A percentile compares a stretch with the other conserved stretches of the same genome.
phyloP scores from a whole-genome alignment of 108 stramenopile genomes.

The Conticribra guillardii region DNA sequence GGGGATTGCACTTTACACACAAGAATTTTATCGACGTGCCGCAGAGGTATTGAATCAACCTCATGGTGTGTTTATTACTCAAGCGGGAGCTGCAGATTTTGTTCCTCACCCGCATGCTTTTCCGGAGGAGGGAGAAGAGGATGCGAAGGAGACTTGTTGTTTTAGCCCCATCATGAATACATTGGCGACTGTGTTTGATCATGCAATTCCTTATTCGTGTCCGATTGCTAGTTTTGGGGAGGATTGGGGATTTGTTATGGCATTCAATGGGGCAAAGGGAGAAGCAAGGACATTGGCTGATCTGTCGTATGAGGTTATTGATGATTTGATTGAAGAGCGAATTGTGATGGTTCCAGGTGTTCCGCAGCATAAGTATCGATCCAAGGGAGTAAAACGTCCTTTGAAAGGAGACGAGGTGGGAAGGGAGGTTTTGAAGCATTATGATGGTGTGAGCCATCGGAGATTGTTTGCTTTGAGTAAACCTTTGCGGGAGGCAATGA shows the following conservation, averaged over 20 bases:
- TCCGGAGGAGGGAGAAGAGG: conserved; percentile 35
- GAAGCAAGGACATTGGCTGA: conserved; percentile 15
- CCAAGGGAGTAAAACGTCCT: conserved; percentile 17
- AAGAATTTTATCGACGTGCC: conserved; percentile 89
- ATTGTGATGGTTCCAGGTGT: conserved; percentile 46
- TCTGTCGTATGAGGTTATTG: conserved; percentile 30
- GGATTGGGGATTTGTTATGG: conserved; percentile 93
- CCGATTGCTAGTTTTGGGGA: conserved; percentile 87
- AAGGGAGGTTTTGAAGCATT: conserved; percentile 64
- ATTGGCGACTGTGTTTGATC: conserved; percentile 69
- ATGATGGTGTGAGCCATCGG: conserved; percentile 80
- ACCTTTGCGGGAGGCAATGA: conserved; percentile 72
- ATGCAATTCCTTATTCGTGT: conserved; percentile 77
- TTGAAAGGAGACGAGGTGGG: conserved; percentile 35
- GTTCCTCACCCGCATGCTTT: conserved; percentile 51
- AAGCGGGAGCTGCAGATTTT: conserved; percentile 69
- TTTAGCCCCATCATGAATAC: conserved; percentile 82
- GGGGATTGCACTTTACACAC: conserved; percentile 89
- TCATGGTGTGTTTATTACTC: conserved; percentile 85
- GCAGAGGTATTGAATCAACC: conserved; percentile 41
- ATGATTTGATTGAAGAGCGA: conserved; percentile 52
- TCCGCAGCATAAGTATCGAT: conserved; percentile 32
- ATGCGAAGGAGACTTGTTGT: conserved; percentile 38
- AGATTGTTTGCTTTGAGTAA: conserved; percentile 86
- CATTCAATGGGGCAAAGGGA: conserved; percentile 50